Base-by-base conservation (phyloP, 768 basidiomycete species). In the Sarcomyxa edulis region DNA sequence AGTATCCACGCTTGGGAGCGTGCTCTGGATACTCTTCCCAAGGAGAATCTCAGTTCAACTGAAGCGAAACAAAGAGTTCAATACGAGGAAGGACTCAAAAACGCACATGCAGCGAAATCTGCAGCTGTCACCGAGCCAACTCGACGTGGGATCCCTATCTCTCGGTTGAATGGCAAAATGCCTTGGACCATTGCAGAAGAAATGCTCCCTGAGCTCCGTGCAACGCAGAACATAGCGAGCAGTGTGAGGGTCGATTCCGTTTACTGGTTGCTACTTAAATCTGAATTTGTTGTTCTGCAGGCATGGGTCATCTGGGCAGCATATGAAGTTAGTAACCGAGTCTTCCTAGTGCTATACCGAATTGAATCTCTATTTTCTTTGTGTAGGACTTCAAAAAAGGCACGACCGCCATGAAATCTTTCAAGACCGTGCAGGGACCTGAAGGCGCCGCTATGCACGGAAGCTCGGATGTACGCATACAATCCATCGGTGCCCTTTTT, bases 21-120 rank as follows among this genome's bases (percentile, higher is more conserved):
- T 7, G 69, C 64, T 0, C 32, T 68, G 3, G 32, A 44, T 2
- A 58, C 54, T 19, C 52, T 69, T 3, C 48, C 58, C 0, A 42
- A 38, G 5, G 52, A 57, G 7, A 49, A 51, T 25, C 56, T 64
- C 1, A 56, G 52, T 5, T 42, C 52, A 2, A 46, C 50, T 1
- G 58, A 72, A 21, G 43, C 53, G 44, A 52, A 48, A 24, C 64
- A 69, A 32, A 61, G 59, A 33, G 45, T 47, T 2, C 64, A 68
- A 43, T 68, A 66, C 36, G 39, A 51, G 6, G 50, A 50, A 1
- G 51, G 54, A 7, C 41, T 66, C 7, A 47, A 54, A 24, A 55
- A 55, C 26, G 54, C 54, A 6, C 41, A 55, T 38, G 41, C 43
- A 54, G 30, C 22, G 32, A 14, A 40, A 51, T 15, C 45, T 56